These are phyloP conservation scores for Ensete ventricosum DNA, from an alignment of 176 grass and related monocot species.

Conservation along the genomic window DNA sequence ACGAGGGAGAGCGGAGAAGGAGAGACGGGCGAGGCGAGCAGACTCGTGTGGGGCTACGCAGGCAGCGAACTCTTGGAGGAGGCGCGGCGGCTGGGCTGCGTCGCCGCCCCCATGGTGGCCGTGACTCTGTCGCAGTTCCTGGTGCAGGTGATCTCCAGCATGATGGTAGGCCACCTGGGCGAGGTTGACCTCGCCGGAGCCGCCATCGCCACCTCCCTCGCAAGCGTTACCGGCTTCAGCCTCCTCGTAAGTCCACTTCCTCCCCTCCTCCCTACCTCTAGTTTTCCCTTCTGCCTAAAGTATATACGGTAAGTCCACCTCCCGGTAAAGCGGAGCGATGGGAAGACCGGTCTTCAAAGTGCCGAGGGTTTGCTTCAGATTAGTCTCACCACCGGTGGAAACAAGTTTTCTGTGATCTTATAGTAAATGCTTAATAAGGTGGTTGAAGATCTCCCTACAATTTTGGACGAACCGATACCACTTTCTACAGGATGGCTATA, in stretches of 20 bases:
- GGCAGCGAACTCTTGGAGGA: constrained; percentile 12
- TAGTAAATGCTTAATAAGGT: too few species aligned
- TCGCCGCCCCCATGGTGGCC: constrained; percentile 49
- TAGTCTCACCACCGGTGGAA: too few species aligned
- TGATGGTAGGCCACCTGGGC: constrained; percentile 23
- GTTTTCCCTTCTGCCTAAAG: background rate
- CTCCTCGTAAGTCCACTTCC: background rate
- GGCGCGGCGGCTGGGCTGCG: constrained; percentile 25
- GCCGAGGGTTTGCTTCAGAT: too few species aligned
- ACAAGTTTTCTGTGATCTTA: too few species aligned
- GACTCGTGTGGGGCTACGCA: background rate
- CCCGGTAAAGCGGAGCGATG: background rate
- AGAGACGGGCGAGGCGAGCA: background rate
- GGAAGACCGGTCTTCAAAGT: too few species aligned
- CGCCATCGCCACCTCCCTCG: constrained; percentile 25
- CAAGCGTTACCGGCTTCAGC: constrained; percentile 16
- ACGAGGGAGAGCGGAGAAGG: background rate
- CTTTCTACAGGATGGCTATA: too few species aligned
- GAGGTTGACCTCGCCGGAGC: constrained; percentile 17
- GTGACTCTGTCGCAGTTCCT: constrained; percentile 43
- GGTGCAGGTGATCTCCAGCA: constrained; percentile 16
- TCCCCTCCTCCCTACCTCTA: background rate
- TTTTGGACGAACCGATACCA: too few species aligned
- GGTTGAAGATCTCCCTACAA: too few species aligned
- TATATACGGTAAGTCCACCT: background rate